phyloP scores from a whole-genome alignment of 305 asterid species.

The Withania somnifera region DNA sequence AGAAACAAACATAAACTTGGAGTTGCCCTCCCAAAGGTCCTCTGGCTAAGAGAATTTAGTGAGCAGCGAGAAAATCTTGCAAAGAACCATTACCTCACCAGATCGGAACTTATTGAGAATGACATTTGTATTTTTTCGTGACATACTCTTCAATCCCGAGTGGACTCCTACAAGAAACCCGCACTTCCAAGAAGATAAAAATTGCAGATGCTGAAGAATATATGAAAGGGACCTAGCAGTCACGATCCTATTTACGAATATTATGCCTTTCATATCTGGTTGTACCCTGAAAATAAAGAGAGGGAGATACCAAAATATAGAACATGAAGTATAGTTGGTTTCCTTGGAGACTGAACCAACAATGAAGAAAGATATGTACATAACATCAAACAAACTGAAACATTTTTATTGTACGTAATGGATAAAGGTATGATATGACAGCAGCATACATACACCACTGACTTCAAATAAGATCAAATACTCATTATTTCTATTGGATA shows the following conservation, averaged over 20 bases:
- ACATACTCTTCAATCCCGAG: slow-evolving; percentile 52
- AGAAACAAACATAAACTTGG: not conserved
- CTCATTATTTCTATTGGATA: not conserved
- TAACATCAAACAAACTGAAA: not conserved
- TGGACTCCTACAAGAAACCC: slow-evolving; percentile 83
- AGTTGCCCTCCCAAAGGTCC: not conserved
- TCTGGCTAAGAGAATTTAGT: not conserved
- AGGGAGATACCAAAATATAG: not conserved
- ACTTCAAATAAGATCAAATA: not conserved
- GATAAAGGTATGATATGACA: not conserved
- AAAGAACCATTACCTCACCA: slow-evolving; percentile 67
- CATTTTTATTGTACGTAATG: not conserved
- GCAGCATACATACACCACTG: not conserved
- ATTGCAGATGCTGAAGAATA: slow-evolving; percentile 50
- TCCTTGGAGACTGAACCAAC: not conserved
- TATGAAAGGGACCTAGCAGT: slow-evolving; percentile 76
- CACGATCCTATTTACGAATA: slow-evolving; percentile 87
- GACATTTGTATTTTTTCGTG: slow-evolving; percentile 50
- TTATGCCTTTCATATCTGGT: slow-evolving; percentile 82
- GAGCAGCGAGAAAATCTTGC: not conserved
- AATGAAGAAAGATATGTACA: not conserved
- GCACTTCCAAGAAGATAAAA: slow-evolving; percentile 79
- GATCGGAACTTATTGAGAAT: slow-evolving; percentile 85
- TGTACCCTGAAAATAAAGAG: slow-evolving; percentile 55
- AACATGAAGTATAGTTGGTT: not conserved